These are phyloP conservation scores for Sporothrix brasiliensis DNA, from an alignment of 2,329 filamentous ascomycete species.

Conservation along the genomic window DNA sequence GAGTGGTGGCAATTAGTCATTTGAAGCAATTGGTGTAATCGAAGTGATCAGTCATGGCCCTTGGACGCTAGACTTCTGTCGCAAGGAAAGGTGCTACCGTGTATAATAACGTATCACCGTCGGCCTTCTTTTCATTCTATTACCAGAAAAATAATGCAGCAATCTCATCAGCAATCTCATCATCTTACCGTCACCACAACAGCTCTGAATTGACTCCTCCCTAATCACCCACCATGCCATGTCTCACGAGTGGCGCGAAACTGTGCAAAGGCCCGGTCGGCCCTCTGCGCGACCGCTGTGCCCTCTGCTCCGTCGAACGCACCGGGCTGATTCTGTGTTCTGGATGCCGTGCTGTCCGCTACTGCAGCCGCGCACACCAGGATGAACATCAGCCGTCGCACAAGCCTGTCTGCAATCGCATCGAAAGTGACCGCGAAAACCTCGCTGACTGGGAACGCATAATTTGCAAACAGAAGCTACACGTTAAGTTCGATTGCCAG, in stretches of 20 bases:
- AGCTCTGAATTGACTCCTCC: not conserved
- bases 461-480: conserved; percentile 34
- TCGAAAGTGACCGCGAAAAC: conserved; percentile 34
- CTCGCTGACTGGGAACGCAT: conserved; percentile 38
- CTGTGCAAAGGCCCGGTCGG: conserved; percentile 8
- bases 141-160: not conserved
- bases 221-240: not conserved
- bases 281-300: conserved; percentile 9
- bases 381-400: conserved; percentile 37
- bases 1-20: not conserved
- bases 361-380: conserved; percentile 40
- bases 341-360: conserved; percentile 39
- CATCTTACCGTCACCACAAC: no score
- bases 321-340: conserved; percentile 36
- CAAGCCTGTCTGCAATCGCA: conserved; percentile 38
- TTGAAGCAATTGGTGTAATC: not conserved
- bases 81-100: no score
- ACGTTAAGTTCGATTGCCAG: conserved; percentile 25
- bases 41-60: not conserved
- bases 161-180: not conserved
- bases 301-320: not conserved
- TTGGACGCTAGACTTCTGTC: no score
- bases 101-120: not conserved
- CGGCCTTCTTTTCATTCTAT: not conserved
- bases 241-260: not conserved